Evolutionary conservation across 2,329 filamentous ascomycete genomes (phyloP).

Genomic region (Arthrobotrys megalospora): DNA sequence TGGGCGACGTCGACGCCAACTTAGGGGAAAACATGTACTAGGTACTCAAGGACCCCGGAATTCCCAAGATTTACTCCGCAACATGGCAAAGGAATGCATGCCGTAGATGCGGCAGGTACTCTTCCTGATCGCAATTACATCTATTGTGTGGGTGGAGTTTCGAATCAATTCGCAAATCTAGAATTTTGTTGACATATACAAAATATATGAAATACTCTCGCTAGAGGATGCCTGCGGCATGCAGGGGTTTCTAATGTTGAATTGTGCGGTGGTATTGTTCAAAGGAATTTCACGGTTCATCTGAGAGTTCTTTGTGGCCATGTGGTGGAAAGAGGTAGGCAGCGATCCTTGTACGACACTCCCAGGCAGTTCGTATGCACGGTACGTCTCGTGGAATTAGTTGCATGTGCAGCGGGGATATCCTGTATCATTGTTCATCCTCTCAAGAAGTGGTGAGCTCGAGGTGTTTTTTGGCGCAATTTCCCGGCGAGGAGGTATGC

Average conservation of each 20-base stretch:
- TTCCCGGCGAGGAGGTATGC: neutral
- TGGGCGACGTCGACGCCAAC: neutral
- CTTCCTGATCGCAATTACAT: neutral
- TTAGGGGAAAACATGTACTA: conserved; percentile 1
- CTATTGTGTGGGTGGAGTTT: neutral
- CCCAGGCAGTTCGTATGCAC: conserved; percentile 8
- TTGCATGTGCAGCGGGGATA: conserved; percentile 5
- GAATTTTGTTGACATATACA: conserved; percentile 40
- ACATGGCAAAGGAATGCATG: conserved; percentile 8
- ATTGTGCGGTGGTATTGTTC: neutral
- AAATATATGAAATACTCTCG: conserved; percentile 11
- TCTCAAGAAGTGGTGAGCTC: conserved; percentile 3
- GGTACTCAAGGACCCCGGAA: conserved; percentile 4
- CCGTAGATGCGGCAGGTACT: conserved; percentile 15
- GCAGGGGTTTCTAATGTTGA: conserved; percentile 34
- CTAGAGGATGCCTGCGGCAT: conserved; percentile 33
- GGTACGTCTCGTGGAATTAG: conserved; percentile 21
- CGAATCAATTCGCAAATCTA: conserved; percentile 17
- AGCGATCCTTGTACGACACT: conserved; percentile 44
- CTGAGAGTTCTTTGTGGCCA: conserved; percentile 8
- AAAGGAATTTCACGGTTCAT: conserved; percentile 2
- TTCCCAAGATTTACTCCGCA: conserved; percentile 1
- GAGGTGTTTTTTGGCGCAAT: neutral
- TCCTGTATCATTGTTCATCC: neutral
- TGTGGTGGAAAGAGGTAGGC: conserved; percentile 26